A percentile compares a stretch with the other conserved stretches of the same genome.
Evolutionary conservation across 2,329 filamentous ascomycete species (phyloP).

Genomic region (Trichocomaceae sp.): DNA sequence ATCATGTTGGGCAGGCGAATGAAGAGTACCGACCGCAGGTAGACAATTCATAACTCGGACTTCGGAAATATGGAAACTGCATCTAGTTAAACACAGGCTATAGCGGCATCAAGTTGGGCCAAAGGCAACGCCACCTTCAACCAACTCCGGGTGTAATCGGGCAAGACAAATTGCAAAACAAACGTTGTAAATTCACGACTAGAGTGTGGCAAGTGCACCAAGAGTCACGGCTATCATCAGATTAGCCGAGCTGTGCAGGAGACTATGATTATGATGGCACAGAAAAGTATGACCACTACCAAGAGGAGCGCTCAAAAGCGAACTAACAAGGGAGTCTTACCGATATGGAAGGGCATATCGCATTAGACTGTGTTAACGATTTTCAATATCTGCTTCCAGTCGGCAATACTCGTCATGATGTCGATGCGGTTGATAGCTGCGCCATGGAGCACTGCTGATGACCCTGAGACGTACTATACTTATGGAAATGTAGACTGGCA

Average conservation of each 20-base stretch:
- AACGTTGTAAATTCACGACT: neutral
- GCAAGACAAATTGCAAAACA: neutral
- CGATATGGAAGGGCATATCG: conserved; percentile 1
- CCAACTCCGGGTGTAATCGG: neutral
- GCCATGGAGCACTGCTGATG: conserved; percentile 13
- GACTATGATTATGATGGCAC: neutral
- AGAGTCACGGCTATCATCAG: neutral
- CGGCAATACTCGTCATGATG: conserved; percentile 15
- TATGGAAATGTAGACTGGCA: conserved; percentile 16
- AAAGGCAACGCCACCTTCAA: neutral
- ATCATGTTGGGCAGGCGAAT: neutral
- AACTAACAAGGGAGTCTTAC: neutral
- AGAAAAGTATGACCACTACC: neutral
- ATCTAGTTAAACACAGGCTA: neutral
- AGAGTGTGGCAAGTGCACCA: neutral
- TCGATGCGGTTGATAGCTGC: conserved; percentile 13
- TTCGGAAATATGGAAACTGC: neutral
- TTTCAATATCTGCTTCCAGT: conserved; percentile 3
- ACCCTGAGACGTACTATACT: conserved; percentile 11
- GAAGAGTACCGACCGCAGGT: neutral
- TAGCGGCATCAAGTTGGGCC: neutral
- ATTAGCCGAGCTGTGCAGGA: neutral
- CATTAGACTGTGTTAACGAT: neutral
- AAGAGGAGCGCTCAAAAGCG: neutral
- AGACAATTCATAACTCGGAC: neutral